phyloP scores from a whole-genome alignment of 441 rosid species.

The Dalechampia spathulata region DNA sequence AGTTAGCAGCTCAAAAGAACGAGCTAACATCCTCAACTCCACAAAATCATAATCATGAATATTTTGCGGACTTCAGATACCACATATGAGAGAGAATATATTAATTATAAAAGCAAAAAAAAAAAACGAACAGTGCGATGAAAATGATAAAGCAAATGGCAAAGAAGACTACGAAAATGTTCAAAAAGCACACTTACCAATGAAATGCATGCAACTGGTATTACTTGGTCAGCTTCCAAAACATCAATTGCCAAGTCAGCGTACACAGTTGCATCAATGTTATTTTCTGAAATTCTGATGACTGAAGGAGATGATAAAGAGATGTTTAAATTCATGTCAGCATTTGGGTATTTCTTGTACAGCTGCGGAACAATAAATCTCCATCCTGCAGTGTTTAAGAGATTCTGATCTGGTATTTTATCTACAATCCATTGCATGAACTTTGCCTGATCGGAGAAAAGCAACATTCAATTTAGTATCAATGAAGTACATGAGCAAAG shows the following conservation, averaged over 20 bases:
- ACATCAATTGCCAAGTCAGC: constrained; percentile 67
- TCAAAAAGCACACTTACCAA: constrained; percentile 40
- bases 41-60: background rate
- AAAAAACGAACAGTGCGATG: background rate
- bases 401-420: constrained; percentile 73
- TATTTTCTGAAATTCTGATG: constrained; percentile 48
- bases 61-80: too few species aligned
- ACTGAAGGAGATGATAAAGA: constrained; percentile 73
- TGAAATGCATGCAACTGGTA: constrained; percentile 90
- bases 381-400: constrained; percentile 86
- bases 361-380: constrained; percentile 80
- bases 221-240: constrained; percentile 47
- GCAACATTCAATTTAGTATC: constrained; percentile 13
- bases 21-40: background rate
- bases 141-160: background rate
- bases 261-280: constrained; percentile 62
- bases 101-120: background rate
- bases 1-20: background rate
- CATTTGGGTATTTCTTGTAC: constrained; percentile 80
- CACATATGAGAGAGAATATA: too few species aligned
- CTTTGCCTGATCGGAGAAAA: constrained; percentile 49
- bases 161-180: background rate
- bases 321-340: constrained; percentile 70
- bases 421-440: constrained; percentile 90
- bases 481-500: background rate